Conservation (phyloP, 2,329 filamentous ascomycete genomes). For the Talaromyces pinophilus region DNA sequence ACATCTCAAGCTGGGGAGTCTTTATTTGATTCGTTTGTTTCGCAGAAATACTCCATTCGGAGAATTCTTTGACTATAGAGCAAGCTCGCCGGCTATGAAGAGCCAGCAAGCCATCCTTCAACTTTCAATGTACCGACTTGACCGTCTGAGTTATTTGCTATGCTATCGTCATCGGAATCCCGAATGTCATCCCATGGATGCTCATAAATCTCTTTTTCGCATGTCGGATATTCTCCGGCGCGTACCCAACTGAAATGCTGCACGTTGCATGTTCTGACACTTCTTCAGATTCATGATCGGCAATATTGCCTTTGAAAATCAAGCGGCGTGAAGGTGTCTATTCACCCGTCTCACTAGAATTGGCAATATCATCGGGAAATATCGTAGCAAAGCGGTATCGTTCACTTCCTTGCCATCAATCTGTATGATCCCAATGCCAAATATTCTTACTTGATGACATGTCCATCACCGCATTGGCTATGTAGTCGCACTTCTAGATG, state of each 20-base stretch:
- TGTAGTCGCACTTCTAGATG: not conserved
- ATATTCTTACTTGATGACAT: not conserved
- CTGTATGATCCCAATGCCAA: not conserved
- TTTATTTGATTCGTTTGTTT: not conserved
- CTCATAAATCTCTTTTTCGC: not conserved
- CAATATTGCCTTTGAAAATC: not conserved
- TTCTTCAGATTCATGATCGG: not conserved
- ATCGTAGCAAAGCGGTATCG: not conserved
- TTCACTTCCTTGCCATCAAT: not conserved
- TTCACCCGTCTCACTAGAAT: not conserved
- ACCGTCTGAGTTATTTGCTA: not conserved
- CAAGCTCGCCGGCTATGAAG: not conserved
- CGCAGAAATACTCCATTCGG: not conserved
- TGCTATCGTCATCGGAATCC: not conserved
- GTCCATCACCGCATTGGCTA: not conserved
- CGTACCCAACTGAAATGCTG: not conserved
- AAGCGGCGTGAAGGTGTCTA: not conserved
- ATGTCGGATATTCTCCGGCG: not conserved
- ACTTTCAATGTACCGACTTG: not conserved
- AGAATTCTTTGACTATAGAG: not conserved
- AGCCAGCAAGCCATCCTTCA: not conserved
- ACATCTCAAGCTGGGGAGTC: not conserved
- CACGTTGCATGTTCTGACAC: not conserved
- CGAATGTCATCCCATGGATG: not conserved
- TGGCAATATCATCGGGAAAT: not conserved